Evolutionary conservation across 768 basidiomycete species (phyloP).

Genomic region (Boletus insuetus): DNA sequence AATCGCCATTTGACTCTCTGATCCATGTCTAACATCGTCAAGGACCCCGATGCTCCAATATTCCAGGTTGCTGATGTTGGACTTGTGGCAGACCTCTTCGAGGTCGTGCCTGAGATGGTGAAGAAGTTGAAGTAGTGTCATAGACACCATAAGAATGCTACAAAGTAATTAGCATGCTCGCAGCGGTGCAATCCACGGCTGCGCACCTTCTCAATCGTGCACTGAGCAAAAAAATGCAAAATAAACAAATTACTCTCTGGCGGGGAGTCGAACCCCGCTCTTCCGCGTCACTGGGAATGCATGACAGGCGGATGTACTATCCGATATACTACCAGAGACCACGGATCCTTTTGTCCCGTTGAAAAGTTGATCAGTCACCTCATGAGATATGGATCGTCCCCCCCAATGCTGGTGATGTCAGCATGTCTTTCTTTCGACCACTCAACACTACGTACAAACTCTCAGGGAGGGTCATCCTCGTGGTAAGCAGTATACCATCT

Average conservation of each 20-base stretch:
- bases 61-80: constrained; percentile 98
- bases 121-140: constrained; percentile 70
- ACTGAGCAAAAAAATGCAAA: no score
- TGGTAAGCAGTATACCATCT: constrained; percentile 19
- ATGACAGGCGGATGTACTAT: constrained; percentile 51
- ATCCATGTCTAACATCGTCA: constrained; percentile 15
- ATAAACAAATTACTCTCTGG: constrained; percentile 32
- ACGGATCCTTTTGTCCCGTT: no score
- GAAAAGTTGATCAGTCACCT: no score
- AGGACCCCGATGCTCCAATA: constrained; percentile 98
- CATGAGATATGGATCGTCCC: no score
- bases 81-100: constrained; percentile 90
- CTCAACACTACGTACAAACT: constrained; percentile 21
- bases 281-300: constrained; percentile 25
- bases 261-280: constrained; percentile 46
- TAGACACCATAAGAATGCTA: constrained; percentile 10
- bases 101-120: constrained; percentile 86
- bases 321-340: constrained; percentile 44
- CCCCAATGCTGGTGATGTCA: not conserved
- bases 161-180: not conserved
- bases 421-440: constrained; percentile 34
- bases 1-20: not conserved
- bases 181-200: not conserved
- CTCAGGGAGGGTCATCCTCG: constrained; percentile 29
- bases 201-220: no score